Percentiles rank a stretch among this genome's conserved stretches.
These are phyloP conservation scores for Theobroma cacao DNA, from an alignment of 345 rosid genomes.

Conservation along the genomic window DNA sequence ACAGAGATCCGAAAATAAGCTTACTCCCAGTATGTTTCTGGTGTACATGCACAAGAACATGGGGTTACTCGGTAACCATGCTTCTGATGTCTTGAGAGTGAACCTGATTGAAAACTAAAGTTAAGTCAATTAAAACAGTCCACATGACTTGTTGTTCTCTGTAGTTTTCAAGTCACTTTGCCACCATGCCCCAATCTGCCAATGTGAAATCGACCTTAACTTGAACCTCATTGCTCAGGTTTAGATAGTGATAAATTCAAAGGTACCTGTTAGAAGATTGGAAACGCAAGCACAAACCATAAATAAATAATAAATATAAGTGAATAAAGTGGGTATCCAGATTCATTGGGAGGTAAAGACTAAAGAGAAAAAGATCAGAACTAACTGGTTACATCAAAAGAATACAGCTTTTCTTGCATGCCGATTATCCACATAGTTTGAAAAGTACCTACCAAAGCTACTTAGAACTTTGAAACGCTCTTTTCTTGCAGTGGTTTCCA, in stretches of 20 bases:
- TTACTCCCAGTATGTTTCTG: not conserved
- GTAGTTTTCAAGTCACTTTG: not conserved
- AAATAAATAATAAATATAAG: not conserved
- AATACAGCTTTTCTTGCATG: not conserved
- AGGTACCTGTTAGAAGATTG: conserved; percentile 2
- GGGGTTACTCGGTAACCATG: not conserved
- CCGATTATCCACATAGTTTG: conserved; percentile 1
- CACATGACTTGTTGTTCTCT: conserved; percentile 16
- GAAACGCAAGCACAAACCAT: conserved; percentile 3
- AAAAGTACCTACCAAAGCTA: conserved; percentile 8
- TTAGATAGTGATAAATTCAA: not conserved
- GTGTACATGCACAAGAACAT: not conserved
- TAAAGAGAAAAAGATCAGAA: not conserved
- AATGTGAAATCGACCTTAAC: not conserved
- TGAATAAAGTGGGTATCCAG: conserved; percentile 1
- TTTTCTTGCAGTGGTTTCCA: not conserved
- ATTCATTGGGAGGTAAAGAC: conserved; percentile 2
- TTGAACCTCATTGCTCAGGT: not conserved
- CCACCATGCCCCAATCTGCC: not conserved
- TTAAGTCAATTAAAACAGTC: conserved; percentile 18
- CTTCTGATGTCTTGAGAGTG: not conserved
- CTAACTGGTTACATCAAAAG: not conserved
- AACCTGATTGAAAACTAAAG: not conserved
- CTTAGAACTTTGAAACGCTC: not conserved
- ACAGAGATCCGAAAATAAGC: conserved; percentile 3